Base-by-base conservation (phyloP, 306 rosid species). In the Gynostemma pentaphyllum region DNA sequence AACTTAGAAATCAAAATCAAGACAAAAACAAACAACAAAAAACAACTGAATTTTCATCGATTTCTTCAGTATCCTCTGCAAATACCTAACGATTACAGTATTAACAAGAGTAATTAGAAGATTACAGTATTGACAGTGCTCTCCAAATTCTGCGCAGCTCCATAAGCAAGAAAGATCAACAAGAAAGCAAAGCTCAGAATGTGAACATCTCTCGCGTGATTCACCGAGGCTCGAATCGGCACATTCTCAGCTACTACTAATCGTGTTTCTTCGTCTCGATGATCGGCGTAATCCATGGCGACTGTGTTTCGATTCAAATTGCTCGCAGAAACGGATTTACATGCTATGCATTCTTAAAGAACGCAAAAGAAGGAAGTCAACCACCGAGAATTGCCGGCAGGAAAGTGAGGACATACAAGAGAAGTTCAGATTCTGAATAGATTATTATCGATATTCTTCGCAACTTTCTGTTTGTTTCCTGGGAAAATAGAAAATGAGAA, bases 111-210 rank as follows among this genome's bases (percentile, higher is more conserved):
- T 21, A 6, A 49, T 47, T 9, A 69, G 12, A 28, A 15, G 72
- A 81, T 70, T 59, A 91, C 97, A 14, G 87, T 88, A 75, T 92
- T 92, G 70, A 92, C 52, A 13, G 90, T 84, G 64, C 87, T 92
- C 81, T 92, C 88, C 18, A 92, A 68, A 65, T 92, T 92, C 76
- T 88, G 98, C 4, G 86, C 98, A 6, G 98, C 98, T 5, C 98
- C 98, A 40, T 82, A 92, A 27, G 98, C 94, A 2, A 88, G 81
- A 52, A 92, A 92, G 46, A 92, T 74, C 70, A 82, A 74, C 26
- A 92, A 77, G 64, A 88, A 92, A 9, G 95, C 85, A 14, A 69
- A 64, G 73, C 96, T 84, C 52, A 92, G 46, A 41, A 86, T 64
- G 42, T 86, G 87, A 75, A 92, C 78, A 66, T 92, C 95, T 69